These are phyloP conservation scores for Teunomyces cretensis DNA, from an alignment of 805 yeast genomes.

Conservation along the genomic window DNA sequence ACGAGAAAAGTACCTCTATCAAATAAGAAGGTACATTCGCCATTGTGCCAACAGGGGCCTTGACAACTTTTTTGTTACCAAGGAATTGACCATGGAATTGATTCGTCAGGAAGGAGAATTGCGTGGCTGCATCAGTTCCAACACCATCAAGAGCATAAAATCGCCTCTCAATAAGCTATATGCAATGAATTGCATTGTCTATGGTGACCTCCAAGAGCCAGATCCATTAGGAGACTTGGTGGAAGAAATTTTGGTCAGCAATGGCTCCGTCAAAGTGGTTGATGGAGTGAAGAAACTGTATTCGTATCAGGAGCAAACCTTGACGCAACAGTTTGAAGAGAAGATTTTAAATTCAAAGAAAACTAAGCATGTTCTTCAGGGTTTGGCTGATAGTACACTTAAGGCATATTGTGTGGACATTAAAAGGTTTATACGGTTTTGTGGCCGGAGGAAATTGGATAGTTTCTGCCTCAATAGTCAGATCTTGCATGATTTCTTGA, in stretches of 20 bases:
- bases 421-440: constrained; percentile 3
- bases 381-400: constrained; percentile 4
- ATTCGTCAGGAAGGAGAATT: constrained; percentile 2
- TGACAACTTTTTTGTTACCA: constrained; percentile 5
- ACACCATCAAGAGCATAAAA: constrained; percentile 5
- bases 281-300: not conserved
- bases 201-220: not conserved
- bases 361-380: not conserved
- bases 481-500: not conserved
- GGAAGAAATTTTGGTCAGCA: constrained; percentile 1
- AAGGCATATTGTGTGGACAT: constrained; percentile 6
- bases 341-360: not conserved
- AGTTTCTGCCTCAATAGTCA: not conserved
- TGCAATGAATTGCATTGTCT: constrained; percentile 5
- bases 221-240: constrained; percentile 4
- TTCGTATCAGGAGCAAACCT: not conserved
- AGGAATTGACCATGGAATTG: constrained; percentile 2
- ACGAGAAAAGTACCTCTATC: constrained; percentile 7
- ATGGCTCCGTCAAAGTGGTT: not conserved
- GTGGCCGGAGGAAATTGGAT: not conserved
- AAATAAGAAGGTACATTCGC: constrained; percentile 5
- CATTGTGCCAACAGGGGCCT: constrained; percentile 5
- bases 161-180: constrained; percentile 6
- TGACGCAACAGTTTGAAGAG: not conserved
- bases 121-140: constrained; percentile 6